Base-by-base conservation (phyloP, 208 protist species). In the Trypanosoma lewisi region DNA sequence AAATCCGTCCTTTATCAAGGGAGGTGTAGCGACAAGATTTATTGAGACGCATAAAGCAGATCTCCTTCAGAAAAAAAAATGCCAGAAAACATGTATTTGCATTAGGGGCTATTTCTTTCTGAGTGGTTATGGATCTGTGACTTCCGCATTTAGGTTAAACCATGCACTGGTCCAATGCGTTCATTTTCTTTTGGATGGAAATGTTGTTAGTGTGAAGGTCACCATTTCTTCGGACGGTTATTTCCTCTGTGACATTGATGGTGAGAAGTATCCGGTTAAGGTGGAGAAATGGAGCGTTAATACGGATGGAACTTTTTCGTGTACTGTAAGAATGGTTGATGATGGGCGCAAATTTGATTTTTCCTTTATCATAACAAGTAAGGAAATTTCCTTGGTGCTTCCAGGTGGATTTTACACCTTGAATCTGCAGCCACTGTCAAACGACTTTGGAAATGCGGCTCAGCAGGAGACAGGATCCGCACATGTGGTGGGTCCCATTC, bases 401-500 rank as follows among this genome's bases (percentile, higher is more conserved):
- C 61, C 56, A 52, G 48, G 36, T 17, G 69, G 53, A 6, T 59
- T 71, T 49, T 69, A 63, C 41, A 55, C 39, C 8, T 36, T 72
- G 52, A 42, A 37, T 16, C 54, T 77, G 0, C 55, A 62, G 9
- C 67, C 74, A 7, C 61, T 83, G 33, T 16, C 23, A 11, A 55
- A 70, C 17, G 68, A 74, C 17, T 79, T 87, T 65, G 81, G 77
- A 11, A 61, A 78, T 55, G 63, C 53, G 27, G 12, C 64, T 4
- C 34, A 96, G 11, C 50, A 95, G 11, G 50, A 87, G 2, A 53
- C 95, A 51, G 91, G 92, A 39, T 91, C 93, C 6, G 95, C 96
- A 4, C 55, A 48, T 52, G 55, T 92, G 36, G 47, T 76, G 16
- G 75, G 93, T 17, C 93, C 97, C 21, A 98, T 98, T 93, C 95